These are phyloP conservation scores for Pseudogymnoascus sp. DNA, from an alignment of 2,329 filamentous ascomycete species.

Conservation along the genomic window DNA sequence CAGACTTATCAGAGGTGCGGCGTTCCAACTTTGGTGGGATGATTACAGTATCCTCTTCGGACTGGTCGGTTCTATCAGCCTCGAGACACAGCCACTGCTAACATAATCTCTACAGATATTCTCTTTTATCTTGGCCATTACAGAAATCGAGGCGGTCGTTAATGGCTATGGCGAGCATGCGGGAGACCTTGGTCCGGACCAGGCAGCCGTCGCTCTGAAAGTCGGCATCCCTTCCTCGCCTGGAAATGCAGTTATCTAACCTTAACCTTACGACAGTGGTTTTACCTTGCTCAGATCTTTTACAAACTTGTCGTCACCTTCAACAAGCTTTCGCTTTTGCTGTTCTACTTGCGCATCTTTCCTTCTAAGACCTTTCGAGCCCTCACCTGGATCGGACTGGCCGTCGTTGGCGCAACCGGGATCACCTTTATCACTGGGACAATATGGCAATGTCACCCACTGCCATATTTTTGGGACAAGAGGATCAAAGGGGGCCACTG, in stretches of 20 bases:
- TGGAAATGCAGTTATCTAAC: background rate
- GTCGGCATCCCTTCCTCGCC: background rate
- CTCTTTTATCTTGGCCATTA: background rate
- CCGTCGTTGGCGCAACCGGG: slow-evolving; percentile 30
- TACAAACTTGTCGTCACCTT: slow-evolving; percentile 36
- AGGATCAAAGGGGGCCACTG: slow-evolving; percentile 37
- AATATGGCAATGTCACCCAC: slow-evolving; percentile 37
- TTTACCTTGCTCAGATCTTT: slow-evolving; percentile 34
- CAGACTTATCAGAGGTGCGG: background rate
- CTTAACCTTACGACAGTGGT: slow-evolving; percentile 20
- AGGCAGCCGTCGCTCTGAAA: background rate
- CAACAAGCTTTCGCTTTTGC: slow-evolving; percentile 37
- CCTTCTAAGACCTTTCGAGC: slow-evolving; percentile 28
- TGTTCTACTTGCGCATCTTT: slow-evolving; percentile 41
- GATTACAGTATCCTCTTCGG: background rate
- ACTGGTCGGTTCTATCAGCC: background rate
- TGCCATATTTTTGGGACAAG: slow-evolving; percentile 37
- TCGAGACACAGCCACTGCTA: background rate
- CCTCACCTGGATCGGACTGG: slow-evolving; percentile 31
- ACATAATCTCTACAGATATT: background rate
- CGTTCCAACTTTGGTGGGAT: background rate
- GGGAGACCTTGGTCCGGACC: background rate
- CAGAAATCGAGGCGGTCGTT: background rate
- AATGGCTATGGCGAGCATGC: background rate
- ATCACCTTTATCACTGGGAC: slow-evolving; percentile 30